Base-by-base conservation (phyloP, 83 land plant genomes). In the Larix sibirica region DNA sequence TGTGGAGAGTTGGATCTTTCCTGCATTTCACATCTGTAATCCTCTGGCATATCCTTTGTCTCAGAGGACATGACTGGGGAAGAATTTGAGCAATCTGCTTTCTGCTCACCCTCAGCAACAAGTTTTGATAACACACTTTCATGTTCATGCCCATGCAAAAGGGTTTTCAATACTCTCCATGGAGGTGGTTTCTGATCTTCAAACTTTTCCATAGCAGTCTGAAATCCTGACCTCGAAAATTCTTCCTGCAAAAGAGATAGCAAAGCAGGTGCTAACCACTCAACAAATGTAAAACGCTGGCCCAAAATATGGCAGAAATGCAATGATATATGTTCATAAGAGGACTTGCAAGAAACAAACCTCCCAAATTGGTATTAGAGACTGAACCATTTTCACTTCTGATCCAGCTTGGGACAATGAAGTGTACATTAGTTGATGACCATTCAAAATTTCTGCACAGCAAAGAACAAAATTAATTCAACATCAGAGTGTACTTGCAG, bases 291-390 rank as follows among this genome's bases (percentile, higher is more conserved):
- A 26, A 36, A 33, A 12, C 75, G 54, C 14, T 44, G 71, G 50
- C 17, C 33, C 17, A 31, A 68, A 33, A 68, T 68, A 23, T 33
- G 73, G 73, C 40, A 31, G 18, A 33, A 33, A 14, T 68, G 18
- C 73, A 68, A 68, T 33, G 0, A 68, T 33, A 7, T 6, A 68
- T 68, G 18, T 3, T 33, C 38, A 33, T 33, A 33, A 6, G 33
- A 67, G 42, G 36, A 20, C 6, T 71, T 71, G 3, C 4, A 33
- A 64, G 65, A 40, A 62, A 83, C 93, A 84, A 26, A 96, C 99
- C 94, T 97, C 95, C 99, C 99, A 97, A 66, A 97, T 97, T 54
- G 98, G 97, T 47, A 93, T 77, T 6, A 97, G 89, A 47, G 99
- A 97, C 81, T 94, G 98, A 79, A 97, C 99, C 98, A 96, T 90